Conservation (phyloP, 768 basidiomycete species). For the Mycena capillaripes region DNA sequence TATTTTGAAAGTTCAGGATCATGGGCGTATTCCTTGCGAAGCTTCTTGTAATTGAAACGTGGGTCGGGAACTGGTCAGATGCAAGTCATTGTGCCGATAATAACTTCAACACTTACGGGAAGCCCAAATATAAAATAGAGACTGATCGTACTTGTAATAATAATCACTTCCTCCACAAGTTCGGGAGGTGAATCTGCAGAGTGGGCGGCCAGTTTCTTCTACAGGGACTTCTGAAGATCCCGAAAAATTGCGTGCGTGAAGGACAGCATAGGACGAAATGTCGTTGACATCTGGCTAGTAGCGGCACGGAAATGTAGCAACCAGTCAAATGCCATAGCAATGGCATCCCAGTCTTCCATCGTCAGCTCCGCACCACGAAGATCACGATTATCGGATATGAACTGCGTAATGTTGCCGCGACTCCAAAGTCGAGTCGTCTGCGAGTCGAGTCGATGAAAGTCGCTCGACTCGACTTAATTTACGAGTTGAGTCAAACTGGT, state of each 20-base stretch:
- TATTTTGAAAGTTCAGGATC: not conserved
- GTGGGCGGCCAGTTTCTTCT: conserved; percentile 6
- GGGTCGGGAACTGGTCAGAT: not conserved
- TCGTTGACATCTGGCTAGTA: conserved; percentile 40
- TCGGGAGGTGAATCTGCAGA: not conserved
- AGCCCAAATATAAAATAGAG: conserved; percentile 32
- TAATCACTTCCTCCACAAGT: conserved; percentile 25
- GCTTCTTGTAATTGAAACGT: conserved; percentile 4
- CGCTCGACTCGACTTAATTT: no score
- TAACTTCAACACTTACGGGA: conserved; percentile 17
- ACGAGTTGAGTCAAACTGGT: no score
- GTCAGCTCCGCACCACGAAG: conserved; percentile 12
- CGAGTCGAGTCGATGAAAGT: no score
- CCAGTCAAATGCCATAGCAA: conserved; percentile 29
- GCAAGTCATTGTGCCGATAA: not conserved
- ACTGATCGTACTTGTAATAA: conserved; percentile 25
- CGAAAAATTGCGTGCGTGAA: conserved; percentile 21
- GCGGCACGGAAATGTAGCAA: conserved; percentile 28
- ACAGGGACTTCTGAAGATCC: conserved; percentile 20
- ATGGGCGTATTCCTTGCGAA: not conserved
- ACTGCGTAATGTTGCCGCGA: conserved; percentile 16
- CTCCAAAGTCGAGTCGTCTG: no score
- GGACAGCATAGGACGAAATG: conserved; percentile 32
- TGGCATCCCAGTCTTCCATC: conserved; percentile 31
- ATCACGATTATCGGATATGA: conserved; percentile 25